Evolutionary conservation across 176 grass and related monocot genomes (phyloP).

Genomic region (Stipa capillata): DNA sequence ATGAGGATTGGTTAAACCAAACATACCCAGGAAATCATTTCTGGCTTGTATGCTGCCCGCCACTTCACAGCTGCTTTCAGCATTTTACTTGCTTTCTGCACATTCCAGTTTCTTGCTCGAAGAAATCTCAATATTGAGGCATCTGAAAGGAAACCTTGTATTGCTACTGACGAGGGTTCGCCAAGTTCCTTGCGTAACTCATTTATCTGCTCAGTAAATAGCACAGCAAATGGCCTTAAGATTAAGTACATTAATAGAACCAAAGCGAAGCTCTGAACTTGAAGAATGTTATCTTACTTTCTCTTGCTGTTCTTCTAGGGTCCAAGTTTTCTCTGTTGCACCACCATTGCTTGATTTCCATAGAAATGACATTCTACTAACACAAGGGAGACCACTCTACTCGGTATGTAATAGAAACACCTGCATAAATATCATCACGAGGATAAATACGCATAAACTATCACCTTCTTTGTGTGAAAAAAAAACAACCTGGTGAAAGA

Average conservation of each 20-base stretch:
- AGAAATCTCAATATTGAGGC: slow-evolving; percentile 46
- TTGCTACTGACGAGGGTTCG: slow-evolving; percentile 18
- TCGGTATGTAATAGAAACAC: background rate
- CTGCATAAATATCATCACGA: background rate
- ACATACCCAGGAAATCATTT: slow-evolving; percentile 59
- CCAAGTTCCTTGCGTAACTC: slow-evolving; percentile 49
- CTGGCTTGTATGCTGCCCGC: slow-evolving; percentile 52
- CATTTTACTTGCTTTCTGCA: slow-evolving; percentile 67
- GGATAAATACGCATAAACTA: background rate
- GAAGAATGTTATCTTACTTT: slow-evolving; percentile 16
- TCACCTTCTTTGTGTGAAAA: background rate
- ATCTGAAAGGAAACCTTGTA: slow-evolving; percentile 55
- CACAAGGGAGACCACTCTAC: background rate
- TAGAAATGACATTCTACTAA: slow-evolving; percentile 42
- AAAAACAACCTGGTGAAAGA: background rate
- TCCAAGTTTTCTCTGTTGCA: slow-evolving; percentile 23
- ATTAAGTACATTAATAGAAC: background rate
- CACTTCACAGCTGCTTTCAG: slow-evolving; percentile 65
- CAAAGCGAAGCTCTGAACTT: background rate
- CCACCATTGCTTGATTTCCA: slow-evolving; percentile 36
- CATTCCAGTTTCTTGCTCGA: slow-evolving; percentile 62
- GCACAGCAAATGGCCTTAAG: background rate
- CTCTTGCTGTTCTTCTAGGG: slow-evolving; percentile 40
- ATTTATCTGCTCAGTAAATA: slow-evolving; percentile 41
- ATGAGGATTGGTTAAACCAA: background rate